Evolutionary conservation across 2,329 filamentous ascomycete species (phyloP), one percentile per base, ranked within the genome.

Genomic region (Fonsecaea monophora): DNA sequence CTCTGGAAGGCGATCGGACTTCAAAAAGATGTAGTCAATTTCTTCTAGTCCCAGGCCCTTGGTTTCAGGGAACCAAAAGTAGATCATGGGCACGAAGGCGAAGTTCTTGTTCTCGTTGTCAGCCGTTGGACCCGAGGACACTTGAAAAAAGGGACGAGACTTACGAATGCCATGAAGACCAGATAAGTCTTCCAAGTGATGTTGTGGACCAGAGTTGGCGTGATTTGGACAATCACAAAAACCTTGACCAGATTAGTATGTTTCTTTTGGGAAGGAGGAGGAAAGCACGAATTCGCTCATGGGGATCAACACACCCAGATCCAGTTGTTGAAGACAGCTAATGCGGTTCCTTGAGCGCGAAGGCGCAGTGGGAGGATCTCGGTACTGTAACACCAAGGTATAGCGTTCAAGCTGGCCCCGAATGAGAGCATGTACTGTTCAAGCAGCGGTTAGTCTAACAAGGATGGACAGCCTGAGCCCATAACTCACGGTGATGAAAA

Each of bases 301-400:
- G 37, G 12, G 55, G 18, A 30, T 30, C 21, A 9, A 54, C 21
- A 4, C 21, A 56, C 40, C 59, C 60, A 62, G 32, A 69, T 32
- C 83, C 82, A 84, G 68, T 84, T 85, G 3, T 78, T 77, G 0
- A 78, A 81, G 38, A 83, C 82, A 1, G 81, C 82, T 32, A 85
- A 78, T 2, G 83, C 82, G 13, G 79, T 83, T 15, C 83, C 82
- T 72, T 85, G 84, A 2, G 82, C 80, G 30, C 83, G 76, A 4
- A 81, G 81, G 66, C 83, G 82, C 3, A 84, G 76, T 0, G 83
- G 82, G 1, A 84, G 73, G 50, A 85, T 83, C 68, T 85, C 82
- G 0, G 82, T 81, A 4, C 82, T 80, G 66, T 82, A 82, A 1
- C 83, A 81, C 82, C 83, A 84, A 2, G 83, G 82, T 18, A 85